phyloP scores from a whole-genome alignment of 441 rosid genomes.

The Bruguiera hainesii region DNA sequence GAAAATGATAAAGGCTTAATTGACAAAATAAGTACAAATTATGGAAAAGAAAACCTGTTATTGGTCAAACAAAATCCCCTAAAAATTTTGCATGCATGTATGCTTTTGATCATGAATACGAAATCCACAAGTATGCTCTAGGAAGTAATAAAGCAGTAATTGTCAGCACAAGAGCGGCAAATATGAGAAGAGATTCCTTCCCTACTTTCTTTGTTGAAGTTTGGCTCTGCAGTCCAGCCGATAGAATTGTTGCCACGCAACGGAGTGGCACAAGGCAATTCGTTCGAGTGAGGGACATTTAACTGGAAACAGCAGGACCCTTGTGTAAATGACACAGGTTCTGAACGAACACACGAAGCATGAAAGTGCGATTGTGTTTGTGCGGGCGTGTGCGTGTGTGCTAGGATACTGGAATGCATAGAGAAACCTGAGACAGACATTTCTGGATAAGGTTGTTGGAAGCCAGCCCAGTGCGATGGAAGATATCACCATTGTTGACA shows the following conservation, averaged over 20 bases:
- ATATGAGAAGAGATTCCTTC: slow-evolving; percentile 1
- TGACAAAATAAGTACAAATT: too few species aligned
- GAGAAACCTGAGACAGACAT: slow-evolving; percentile 28
- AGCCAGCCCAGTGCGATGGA: slow-evolving; percentile 46
- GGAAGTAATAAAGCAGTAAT: background rate
- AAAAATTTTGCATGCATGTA: too few species aligned
- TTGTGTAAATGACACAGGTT: background rate
- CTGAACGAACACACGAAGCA: too few species aligned
- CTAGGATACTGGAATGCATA: background rate
- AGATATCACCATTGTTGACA: slow-evolving; percentile 46
- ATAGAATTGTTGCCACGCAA: slow-evolving; percentile 22
- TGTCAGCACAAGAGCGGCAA: slow-evolving; percentile 2
- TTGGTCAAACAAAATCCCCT: too few species aligned
- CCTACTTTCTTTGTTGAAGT: slow-evolving; percentile 42
- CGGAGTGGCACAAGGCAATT: slow-evolving; percentile 27
- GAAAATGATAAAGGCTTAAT: background rate
- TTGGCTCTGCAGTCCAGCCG: slow-evolving; percentile 24
- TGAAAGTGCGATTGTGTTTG: background rate
- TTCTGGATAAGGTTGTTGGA: slow-evolving; percentile 40
- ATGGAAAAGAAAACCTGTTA: too few species aligned
- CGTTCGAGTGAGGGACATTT: slow-evolving; percentile 28
- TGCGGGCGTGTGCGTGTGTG: background rate
- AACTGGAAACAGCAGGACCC: slow-evolving; percentile 30
- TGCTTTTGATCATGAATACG: too few species aligned
- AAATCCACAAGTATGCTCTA: too few species aligned